These are phyloP conservation scores for Grosmannia clavigera DNA, from an alignment of 2,329 filamentous ascomycete species.

Conservation along the genomic window DNA sequence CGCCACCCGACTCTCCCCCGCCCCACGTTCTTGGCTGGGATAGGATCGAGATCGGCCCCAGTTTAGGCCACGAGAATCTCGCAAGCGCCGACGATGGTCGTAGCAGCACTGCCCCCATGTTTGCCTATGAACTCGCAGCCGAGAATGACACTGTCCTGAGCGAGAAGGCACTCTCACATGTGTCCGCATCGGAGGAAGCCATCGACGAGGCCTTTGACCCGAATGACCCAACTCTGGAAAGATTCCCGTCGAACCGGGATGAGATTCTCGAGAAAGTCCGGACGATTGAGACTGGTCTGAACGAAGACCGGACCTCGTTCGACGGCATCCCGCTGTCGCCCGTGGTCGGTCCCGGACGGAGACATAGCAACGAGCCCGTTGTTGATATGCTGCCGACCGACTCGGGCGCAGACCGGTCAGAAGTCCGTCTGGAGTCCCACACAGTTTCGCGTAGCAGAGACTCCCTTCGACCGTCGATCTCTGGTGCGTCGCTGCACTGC, in stretches of 20 bases:
- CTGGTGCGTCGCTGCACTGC: neutral
- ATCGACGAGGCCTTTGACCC: slow-evolving; percentile 23
- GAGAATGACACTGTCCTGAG: slow-evolving; percentile 14
- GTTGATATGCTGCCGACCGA: neutral
- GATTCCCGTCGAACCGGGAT: slow-evolving; percentile 31
- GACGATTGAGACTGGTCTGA: slow-evolving; percentile 31
- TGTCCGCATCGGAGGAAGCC: neutral
- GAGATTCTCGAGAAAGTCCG: slow-evolving; percentile 33
- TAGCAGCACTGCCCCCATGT: slow-evolving; percentile 24
- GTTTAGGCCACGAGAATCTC: slow-evolving; percentile 10
- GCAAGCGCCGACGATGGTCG: slow-evolving; percentile 10
- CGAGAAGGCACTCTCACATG: slow-evolving; percentile 8
- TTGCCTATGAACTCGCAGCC: slow-evolving; percentile 34
- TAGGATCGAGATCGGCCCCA: neutral
- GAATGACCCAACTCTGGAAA: slow-evolving; percentile 35
- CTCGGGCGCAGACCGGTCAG: neutral
- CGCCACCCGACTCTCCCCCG: slow-evolving; percentile 9
- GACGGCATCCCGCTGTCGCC: slow-evolving; percentile 25
- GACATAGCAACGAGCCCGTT: neutral
- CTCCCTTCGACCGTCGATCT: neutral
- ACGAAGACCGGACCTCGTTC: slow-evolving; percentile 25
- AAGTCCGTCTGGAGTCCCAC: neutral
- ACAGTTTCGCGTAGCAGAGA: neutral
- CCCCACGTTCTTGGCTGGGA: neutral
- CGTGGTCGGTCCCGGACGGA: slow-evolving; percentile 20